Percentiles rank a stretch among this genome's conserved stretches.
These are phyloP conservation scores for Mucor piriformis DNA, from an alignment of 371 early-diverging fungal species.

Conservation along the genomic window DNA sequence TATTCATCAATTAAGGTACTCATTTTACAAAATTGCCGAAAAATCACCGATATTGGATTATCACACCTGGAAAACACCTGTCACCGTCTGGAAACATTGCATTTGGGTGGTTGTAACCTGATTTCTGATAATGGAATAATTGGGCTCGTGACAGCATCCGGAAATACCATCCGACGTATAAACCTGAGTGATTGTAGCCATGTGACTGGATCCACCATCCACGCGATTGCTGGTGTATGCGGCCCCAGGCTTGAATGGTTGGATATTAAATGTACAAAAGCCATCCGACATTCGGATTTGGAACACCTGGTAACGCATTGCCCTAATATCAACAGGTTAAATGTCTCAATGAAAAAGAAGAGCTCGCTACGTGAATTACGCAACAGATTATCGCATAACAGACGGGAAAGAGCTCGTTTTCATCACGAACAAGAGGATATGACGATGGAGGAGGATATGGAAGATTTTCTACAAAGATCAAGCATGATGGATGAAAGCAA, in stretches of 20 bases:
- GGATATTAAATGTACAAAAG: conserved; percentile 28
- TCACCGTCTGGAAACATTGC: conserved; percentile 15
- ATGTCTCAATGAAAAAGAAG: conserved; percentile 24
- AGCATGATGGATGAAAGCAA: neutral
- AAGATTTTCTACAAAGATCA: neutral
- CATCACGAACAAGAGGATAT: neutral
- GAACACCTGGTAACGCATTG: conserved; percentile 19
- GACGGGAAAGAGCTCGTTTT: neutral
- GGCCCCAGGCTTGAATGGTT: conserved; percentile 27
- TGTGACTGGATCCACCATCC: conserved; percentile 27
- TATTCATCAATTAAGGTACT: conserved; percentile 25
- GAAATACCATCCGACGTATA: conserved; percentile 28
- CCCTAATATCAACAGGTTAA: conserved; percentile 28
- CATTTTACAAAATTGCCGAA: conserved; percentile 32
- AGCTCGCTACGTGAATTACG: conserved; percentile 14
- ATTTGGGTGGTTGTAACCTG: conserved; percentile 29
- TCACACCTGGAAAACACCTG: conserved; percentile 20
- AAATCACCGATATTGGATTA: conserved; percentile 35
- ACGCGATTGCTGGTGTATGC: conserved; percentile 24
- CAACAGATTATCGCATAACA: conserved; percentile 1
- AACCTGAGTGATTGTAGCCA: conserved; percentile 32
- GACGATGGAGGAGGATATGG: neutral
- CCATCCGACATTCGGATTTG: conserved; percentile 25
- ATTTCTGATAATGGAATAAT: conserved; percentile 31
- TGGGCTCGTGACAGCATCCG: conserved; percentile 25